Evolutionary conservation across 2,329 filamentous ascomycete genomes (phyloP).

Genomic region (Penicillium palitans): DNA sequence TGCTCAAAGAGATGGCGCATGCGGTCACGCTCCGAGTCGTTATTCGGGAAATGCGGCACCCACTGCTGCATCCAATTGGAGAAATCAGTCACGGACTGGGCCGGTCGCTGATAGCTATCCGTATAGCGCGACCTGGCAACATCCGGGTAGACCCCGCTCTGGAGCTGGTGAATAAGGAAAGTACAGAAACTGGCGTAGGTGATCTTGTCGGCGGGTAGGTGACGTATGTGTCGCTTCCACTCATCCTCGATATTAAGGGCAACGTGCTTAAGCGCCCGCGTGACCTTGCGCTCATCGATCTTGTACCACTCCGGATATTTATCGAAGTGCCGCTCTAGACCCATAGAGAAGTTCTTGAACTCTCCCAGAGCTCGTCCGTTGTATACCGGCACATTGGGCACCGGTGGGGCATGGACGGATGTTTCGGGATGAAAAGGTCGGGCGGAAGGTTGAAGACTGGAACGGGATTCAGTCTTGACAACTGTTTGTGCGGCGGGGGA

Average conservation of each 20-base stretch:
- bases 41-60: constrained; percentile 9
- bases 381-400: constrained; percentile 7
- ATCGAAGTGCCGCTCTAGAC: constrained; percentile 11
- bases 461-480: not conserved
- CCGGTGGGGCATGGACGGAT: not conserved
- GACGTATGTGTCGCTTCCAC: constrained; percentile 4
- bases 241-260: constrained; percentile 8
- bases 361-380: constrained; percentile 6
- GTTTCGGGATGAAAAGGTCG: not conserved
- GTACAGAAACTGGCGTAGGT: constrained; percentile 12
- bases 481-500: not conserved
- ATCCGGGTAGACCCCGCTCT: not conserved
- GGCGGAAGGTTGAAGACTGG: not conserved
- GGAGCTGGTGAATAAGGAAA: constrained; percentile 14
- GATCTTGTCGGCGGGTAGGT: constrained; percentile 1
- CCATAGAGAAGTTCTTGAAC: constrained; percentile 9
- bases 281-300: constrained; percentile 6
- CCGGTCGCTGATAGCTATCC: constrained; percentile 2
- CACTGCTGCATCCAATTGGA: constrained; percentile 12
- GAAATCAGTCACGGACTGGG: constrained; percentile 11
- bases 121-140: constrained; percentile 4
- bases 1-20: constrained; percentile 18
- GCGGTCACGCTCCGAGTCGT: constrained; percentile 7
- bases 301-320: constrained; percentile 6
- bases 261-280: constrained; percentile 8